phyloP scores from a whole-genome alignment of 176 grass and related monocot species.

The Bromus sterilis region DNA sequence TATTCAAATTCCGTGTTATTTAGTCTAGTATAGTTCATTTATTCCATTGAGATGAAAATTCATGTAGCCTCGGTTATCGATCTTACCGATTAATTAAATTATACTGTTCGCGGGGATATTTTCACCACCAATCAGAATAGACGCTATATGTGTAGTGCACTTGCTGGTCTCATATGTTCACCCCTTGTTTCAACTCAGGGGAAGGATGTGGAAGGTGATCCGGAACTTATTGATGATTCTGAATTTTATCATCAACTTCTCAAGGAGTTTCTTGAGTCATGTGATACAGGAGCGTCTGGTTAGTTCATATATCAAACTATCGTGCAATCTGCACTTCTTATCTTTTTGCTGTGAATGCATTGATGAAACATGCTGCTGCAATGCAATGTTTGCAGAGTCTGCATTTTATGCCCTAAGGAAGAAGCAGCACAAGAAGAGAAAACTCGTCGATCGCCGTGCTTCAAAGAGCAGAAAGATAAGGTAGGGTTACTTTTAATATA shows the following conservation, averaged over 20 bases:
- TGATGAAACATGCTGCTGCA: neutral
- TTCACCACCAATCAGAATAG: neutral
- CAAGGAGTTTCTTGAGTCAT: slow-evolving; percentile 89
- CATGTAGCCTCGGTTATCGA: neutral
- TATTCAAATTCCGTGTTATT: neutral
- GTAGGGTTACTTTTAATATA: slow-evolving; percentile 11
- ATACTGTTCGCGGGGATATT: neutral
- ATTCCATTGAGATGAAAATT: neutral
- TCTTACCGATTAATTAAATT: neutral
- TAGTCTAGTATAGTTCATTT: neutral
- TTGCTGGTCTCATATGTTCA: slow-evolving; percentile 6
- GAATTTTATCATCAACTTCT: slow-evolving; percentile 97
- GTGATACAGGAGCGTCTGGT: slow-evolving; percentile 59
- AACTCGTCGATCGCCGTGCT: slow-evolving; percentile 74
- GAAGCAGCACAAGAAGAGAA: slow-evolving; percentile 79
- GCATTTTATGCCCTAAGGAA: slow-evolving; percentile 64
- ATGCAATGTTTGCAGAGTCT: slow-evolving; percentile 45
- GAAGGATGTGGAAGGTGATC: slow-evolving; percentile 44
- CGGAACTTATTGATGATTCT: slow-evolving; percentile 78
- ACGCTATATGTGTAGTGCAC: neutral
- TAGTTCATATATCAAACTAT: slow-evolving; percentile 16
- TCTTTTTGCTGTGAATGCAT: neutral
- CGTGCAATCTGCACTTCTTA: neutral
- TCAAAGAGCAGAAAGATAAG: slow-evolving; percentile 96
- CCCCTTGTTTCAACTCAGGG: slow-evolving; percentile 24